Conservation (phyloP, 2,329 filamentous ascomycete species). For the Aureobasidium sp. region DNA sequence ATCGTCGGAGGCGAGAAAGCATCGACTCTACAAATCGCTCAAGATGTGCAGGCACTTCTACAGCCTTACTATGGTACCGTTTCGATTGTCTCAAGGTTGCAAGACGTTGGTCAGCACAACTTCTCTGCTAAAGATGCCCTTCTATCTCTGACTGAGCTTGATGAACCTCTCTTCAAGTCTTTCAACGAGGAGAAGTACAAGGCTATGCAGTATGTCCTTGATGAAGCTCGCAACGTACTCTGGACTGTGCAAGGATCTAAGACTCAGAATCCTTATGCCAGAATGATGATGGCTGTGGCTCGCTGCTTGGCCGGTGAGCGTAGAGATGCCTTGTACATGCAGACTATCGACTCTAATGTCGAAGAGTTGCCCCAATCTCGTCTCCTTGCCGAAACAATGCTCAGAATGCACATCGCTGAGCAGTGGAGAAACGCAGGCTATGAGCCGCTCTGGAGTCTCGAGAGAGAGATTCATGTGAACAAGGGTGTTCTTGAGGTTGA, state of each 20-base stretch:
- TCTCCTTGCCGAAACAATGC: background rate
- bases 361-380: background rate
- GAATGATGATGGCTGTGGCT: slow-evolving; percentile 1
- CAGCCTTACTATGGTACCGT: background rate
- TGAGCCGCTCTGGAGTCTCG: background rate
- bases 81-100: background rate
- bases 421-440: slow-evolving; percentile 2
- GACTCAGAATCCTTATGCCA: background rate
- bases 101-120: background rate
- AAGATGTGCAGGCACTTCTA: background rate
- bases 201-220: slow-evolving; percentile 3
- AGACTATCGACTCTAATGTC: background rate
- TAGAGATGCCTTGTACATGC: slow-evolving; percentile 3
- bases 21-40: background rate
- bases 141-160: background rate
- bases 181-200: background rate
- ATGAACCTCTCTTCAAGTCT: slow-evolving; percentile 4
- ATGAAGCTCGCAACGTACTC: slow-evolving; percentile 1
- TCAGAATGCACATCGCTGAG: slow-evolving; percentile 5
- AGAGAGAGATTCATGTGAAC: background rate
- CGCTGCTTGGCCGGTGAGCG: background rate
- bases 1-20: slow-evolving; percentile 3
- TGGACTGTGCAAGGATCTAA: slow-evolving; percentile 6
- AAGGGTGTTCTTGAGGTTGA: background rate
- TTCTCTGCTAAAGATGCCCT: background rate